phyloP scores from a whole-genome alignment of 495 filamentous ascomycete genomes.

The Melanomma pulvis-pyrius region DNA sequence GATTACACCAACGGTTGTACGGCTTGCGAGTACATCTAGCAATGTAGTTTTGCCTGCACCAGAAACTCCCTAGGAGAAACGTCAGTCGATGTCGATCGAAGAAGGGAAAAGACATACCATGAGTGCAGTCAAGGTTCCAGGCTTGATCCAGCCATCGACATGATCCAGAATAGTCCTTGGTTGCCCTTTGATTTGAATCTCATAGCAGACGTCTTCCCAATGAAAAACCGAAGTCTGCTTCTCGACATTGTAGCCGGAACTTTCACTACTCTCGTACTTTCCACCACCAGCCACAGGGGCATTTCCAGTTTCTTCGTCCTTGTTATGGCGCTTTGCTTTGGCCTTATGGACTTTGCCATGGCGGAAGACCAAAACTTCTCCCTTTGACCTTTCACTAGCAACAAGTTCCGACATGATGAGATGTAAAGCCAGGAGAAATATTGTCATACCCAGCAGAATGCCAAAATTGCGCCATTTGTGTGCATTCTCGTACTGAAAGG shows the following conservation, averaged over 20 bases:
- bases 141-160: slow-evolving; percentile 37
- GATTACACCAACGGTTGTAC: slow-evolving; percentile 26
- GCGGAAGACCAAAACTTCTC: slow-evolving; percentile 58
- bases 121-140: slow-evolving; percentile 34
- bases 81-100: neutral
- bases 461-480: slow-evolving; percentile 32
- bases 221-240: slow-evolving; percentile 43
- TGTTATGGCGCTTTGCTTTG: slow-evolving; percentile 43
- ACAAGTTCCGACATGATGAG: slow-evolving; percentile 53
- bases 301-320: slow-evolving; percentile 44
- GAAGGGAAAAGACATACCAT: slow-evolving; percentile 21
- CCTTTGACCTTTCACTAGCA: slow-evolving; percentile 55
- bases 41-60: slow-evolving; percentile 39
- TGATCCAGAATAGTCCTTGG: slow-evolving; percentile 20
- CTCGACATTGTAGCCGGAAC: slow-evolving; percentile 50
- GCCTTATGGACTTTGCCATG: slow-evolving; percentile 57
- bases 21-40: slow-evolving; percentile 28
- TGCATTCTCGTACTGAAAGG: slow-evolving; percentile 6
- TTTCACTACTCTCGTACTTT: slow-evolving; percentile 43
- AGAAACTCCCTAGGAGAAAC: slow-evolving; percentile 21
- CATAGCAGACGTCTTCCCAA: slow-evolving; percentile 31
- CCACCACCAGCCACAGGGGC: neutral
- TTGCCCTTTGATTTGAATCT: slow-evolving; percentile 17
- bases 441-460: slow-evolving; percentile 24
- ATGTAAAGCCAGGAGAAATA: slow-evolving; percentile 43